phyloP scores from a whole-genome alignment of 805 yeast genomes.

The Starmerella riodocensis region DNA sequence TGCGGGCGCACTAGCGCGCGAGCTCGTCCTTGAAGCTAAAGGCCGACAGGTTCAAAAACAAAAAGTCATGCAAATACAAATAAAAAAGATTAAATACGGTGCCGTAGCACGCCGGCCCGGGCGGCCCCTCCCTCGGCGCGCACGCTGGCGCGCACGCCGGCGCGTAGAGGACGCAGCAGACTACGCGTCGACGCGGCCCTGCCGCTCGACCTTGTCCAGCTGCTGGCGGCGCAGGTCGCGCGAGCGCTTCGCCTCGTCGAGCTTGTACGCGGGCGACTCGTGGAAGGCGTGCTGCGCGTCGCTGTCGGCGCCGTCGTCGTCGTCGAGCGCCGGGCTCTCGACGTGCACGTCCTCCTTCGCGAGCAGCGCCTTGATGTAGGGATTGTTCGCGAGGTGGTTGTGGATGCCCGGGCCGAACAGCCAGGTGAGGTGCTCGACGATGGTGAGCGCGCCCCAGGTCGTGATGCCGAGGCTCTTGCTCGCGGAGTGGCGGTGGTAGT shows the following conservation, averaged over 20 bases:
- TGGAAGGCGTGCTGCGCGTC: not conserved
- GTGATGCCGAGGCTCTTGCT: slow-evolving; percentile 21
- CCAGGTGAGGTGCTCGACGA: slow-evolving; percentile 28
- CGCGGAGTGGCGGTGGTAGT: slow-evolving; percentile 14
- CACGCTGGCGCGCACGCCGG: not conserved
- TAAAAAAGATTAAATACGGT: no score
- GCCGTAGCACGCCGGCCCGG: no score
- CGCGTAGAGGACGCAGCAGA: not conserved
- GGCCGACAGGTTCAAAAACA: no score
- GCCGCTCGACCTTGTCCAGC: slow-evolving; percentile 14
- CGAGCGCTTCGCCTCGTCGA: slow-evolving; percentile 8
- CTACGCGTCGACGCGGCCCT: slow-evolving; percentile 1
- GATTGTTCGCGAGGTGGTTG: slow-evolving; percentile 28
- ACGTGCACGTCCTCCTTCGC: slow-evolving; percentile 16
- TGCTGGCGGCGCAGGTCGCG: slow-evolving; percentile 14
- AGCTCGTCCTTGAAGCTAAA: no score
- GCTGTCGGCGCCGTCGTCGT: slow-evolving; percentile 1
- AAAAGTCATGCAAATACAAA: no score
- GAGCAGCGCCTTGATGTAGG: slow-evolving; percentile 20
- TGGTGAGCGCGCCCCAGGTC: slow-evolving; percentile 27
- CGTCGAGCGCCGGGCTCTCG: slow-evolving; percentile 5
- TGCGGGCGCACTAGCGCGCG: no score
- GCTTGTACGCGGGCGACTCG: not conserved
- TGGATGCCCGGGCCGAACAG: slow-evolving; percentile 28
- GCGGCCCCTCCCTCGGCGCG: no score